phyloP scores from a whole-genome alignment of 352 stramenopile species.

The Globisporangium lucens region DNA sequence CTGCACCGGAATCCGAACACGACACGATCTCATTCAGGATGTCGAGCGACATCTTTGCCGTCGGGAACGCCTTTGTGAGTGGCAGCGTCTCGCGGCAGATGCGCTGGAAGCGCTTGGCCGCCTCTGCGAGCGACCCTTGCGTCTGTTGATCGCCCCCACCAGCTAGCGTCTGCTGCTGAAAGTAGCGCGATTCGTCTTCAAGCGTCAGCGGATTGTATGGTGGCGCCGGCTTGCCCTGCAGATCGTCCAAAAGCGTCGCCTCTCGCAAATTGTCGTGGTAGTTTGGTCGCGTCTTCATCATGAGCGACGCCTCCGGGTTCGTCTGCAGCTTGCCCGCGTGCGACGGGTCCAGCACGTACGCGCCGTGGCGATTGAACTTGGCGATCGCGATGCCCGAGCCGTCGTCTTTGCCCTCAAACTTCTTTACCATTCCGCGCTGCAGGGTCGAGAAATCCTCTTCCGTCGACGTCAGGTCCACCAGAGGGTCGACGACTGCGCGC shows the following conservation, averaged over 20 bases:
- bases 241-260: slow-evolving; percentile 70
- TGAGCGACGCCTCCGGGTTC: slow-evolving; percentile 19
- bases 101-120: slow-evolving; percentile 41
- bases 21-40: slow-evolving; percentile 65
- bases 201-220: slow-evolving; percentile 79
- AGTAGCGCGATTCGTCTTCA: slow-evolving; percentile 82
- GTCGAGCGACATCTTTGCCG: slow-evolving; percentile 43
- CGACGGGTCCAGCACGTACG: slow-evolving; percentile 75
- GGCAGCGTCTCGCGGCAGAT: slow-evolving; percentile 36
- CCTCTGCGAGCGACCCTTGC: slow-evolving; percentile 19
- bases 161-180: slow-evolving; percentile 50
- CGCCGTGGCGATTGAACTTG: slow-evolving; percentile 86
- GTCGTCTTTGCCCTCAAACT: slow-evolving; percentile 42
- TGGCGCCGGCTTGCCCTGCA: slow-evolving; percentile 41
- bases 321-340: slow-evolving; percentile 55
- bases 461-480: slow-evolving; percentile 75
- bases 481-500: slow-evolving; percentile 65
- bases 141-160: neutral
- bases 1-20: slow-evolving; percentile 47
- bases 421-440: slow-evolving; percentile 20
- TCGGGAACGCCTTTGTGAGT: slow-evolving; percentile 59
- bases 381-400: slow-evolving; percentile 66
- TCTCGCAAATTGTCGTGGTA: slow-evolving; percentile 59
- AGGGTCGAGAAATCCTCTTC: slow-evolving; percentile 57
- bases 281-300: slow-evolving; percentile 31